These are phyloP conservation scores for Clarireedia hainanense DNA, from an alignment of 2,329 filamentous ascomycete species.

Conservation along the genomic window DNA sequence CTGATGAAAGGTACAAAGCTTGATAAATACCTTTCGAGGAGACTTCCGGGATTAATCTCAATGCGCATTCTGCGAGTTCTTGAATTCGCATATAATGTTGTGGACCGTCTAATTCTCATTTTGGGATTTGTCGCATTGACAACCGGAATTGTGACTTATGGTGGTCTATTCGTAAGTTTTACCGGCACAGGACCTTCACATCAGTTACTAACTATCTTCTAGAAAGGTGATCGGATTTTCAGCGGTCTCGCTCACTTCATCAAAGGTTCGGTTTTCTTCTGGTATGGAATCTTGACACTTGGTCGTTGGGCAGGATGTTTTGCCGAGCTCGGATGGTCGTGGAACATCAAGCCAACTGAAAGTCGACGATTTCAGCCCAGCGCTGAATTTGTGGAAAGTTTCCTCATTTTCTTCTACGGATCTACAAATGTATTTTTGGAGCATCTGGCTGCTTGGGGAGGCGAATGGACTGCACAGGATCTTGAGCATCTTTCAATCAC, in stretches of 20 bases:
- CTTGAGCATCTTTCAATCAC: constrained; percentile 91
- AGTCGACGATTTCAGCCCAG: constrained; percentile 52
- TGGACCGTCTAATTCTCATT: constrained; percentile 71
- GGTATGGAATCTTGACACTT: constrained; percentile 79
- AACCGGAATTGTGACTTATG: constrained; percentile 69
- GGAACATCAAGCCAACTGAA: constrained; percentile 67
- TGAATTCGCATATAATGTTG: constrained; percentile 51
- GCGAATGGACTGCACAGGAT: constrained; percentile 68
- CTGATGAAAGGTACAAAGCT: constrained; percentile 36
- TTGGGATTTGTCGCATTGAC: constrained; percentile 67
- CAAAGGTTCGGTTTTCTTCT: constrained; percentile 92
- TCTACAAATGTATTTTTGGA: constrained; percentile 87
- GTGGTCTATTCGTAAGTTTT: constrained; percentile 71
- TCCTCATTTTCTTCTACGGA: constrained; percentile 85
- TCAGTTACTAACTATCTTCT: constrained; percentile 9
- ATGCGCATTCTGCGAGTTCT: constrained; percentile 50
- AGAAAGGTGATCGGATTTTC: constrained; percentile 62
- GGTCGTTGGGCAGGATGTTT: constrained; percentile 89
- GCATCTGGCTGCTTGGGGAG: constrained; percentile 68
- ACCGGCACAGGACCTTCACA: background rate
- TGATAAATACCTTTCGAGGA: constrained; percentile 44
- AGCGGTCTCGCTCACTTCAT: constrained; percentile 87
- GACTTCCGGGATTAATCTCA: constrained; percentile 48
- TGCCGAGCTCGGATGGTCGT: constrained; percentile 86
- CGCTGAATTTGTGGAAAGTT: constrained; percentile 84